Evolutionary conservation across 2,329 filamentous ascomycete species (phyloP), one percentile per base, ranked within the genome.

Genomic region (Calonectria crousiana): DNA sequence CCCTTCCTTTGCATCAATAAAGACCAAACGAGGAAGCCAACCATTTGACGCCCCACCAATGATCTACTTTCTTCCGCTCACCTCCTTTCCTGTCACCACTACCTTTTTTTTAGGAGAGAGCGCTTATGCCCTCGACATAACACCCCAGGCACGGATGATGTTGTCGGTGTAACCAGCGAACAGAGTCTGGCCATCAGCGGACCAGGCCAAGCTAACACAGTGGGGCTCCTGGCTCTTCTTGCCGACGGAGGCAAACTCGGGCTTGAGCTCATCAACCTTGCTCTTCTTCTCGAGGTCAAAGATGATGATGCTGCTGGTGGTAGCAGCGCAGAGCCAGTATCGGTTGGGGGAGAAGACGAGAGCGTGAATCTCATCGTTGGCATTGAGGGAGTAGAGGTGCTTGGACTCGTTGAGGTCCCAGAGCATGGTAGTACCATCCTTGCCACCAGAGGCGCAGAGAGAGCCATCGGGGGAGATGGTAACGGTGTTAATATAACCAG

Each of bases 221-320:
- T 98, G 96, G 84, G 97, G 97, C 90, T 98, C 96, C 87, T 96
- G 93, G 93, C 94, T 95, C 95, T 98, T 98, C 95, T 98, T 98
- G 91, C 96, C 95, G 87, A 95, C 94, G 87, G 95, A 98, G 86
- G 95, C 91, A 91, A 97, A 98, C 88, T 99, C 97, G 82, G 96
- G 96, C 94, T 98, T 98, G 88, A 99, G 93, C 93, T 98, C 97
- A 85, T 98, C 96, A 86, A 98, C 96, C 94, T 98, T 98, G 94
- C 94, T 97, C 96, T 99, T 99, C 96, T 99, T 99, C 95, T 99
- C 97, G 83, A 99, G 93, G 86, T 99, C 97, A 91, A 99, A 99
- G 92, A 99, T 98, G 93, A 98, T 98, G 93, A 99, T 98, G 92
- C 93, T 95, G 90, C 92, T 95, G 86, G 95, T 92, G 79, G 97